Conservation (phyloP, 1,139 yeast species). For the Pichia sp. region DNA sequence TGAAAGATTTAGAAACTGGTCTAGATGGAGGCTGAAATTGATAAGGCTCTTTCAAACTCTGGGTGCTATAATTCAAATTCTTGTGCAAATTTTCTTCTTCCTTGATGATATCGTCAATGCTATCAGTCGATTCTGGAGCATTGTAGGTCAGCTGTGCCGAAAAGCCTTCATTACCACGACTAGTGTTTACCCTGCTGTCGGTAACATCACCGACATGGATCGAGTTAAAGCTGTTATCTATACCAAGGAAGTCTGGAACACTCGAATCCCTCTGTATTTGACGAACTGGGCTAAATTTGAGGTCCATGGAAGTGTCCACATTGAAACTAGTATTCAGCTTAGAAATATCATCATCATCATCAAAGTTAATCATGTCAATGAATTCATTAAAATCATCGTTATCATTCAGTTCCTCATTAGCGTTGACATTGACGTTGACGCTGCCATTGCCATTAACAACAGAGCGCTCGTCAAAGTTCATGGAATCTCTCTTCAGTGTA, state of each 20-base stretch:
- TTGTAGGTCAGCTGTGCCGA: not conserved
- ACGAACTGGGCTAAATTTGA: constrained; percentile 15
- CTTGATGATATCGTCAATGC: constrained; percentile 16
- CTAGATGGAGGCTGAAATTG: not conserved
- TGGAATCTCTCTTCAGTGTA: constrained; percentile 5
- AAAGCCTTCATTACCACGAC: not conserved
- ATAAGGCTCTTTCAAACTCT: constrained; percentile 7
- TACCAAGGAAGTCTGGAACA: constrained; percentile 19
- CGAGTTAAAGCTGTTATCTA: constrained; percentile 14
- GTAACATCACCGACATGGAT: constrained; percentile 14
- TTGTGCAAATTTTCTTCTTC: constrained; percentile 16
- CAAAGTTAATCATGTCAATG: constrained; percentile 63
- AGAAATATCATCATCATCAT: constrained; percentile 35
- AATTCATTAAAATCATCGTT: constrained; percentile 48
- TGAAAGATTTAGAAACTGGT: constrained; percentile 40
- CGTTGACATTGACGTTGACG: too few relatives aligned
- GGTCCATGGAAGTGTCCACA: constrained; percentile 23
- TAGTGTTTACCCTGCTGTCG: not conserved
- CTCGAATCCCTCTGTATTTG: constrained; percentile 11
- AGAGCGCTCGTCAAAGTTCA: constrained; percentile 4
- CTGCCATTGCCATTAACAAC: not conserved
- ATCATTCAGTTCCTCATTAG: not conserved
- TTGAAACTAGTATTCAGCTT: constrained; percentile 23
- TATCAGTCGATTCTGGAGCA: constrained; percentile 12
- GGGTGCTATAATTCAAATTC: constrained; percentile 4